These are phyloP conservation scores for Nannochloris sp. DNA, from an alignment of 139 green algal genomes.

Conservation along the genomic window DNA sequence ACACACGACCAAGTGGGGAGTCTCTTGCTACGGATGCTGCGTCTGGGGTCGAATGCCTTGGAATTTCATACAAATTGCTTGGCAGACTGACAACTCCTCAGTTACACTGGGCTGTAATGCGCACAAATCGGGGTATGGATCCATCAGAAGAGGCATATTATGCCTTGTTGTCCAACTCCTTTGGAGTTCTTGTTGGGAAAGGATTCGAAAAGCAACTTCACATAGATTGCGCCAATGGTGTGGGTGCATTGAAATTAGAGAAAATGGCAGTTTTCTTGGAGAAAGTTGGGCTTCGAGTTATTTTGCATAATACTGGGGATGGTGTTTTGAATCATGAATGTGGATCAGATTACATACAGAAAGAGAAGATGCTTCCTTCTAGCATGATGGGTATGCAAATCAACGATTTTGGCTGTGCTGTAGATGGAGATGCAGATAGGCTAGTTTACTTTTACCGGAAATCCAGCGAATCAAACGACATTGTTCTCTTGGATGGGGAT, in stretches of 20 bases:
- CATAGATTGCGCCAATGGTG: constrained; percentile 92
- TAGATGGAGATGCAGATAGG: constrained; percentile 95
- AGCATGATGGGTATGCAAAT: constrained; percentile 28
- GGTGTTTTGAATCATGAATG: constrained; percentile 71
- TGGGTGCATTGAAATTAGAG: constrained; percentile 66
- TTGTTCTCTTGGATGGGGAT: constrained; percentile 86
- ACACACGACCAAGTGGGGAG: constrained; percentile 61
- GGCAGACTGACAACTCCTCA: constrained; percentile 88
- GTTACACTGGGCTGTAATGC: constrained; percentile 71
- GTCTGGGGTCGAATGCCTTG: constrained; percentile 47
- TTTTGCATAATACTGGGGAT: constrained; percentile 33
- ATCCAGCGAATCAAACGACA: background rate
- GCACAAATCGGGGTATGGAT: constrained; percentile 18
- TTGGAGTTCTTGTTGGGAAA: constrained; percentile 10
- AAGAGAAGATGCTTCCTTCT: constrained; percentile 53
- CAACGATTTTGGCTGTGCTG: constrained; percentile 35
- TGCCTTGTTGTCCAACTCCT: constrained; percentile 22
- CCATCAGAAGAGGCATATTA: constrained; percentile 37
- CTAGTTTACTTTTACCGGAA: constrained; percentile 80
- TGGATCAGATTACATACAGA: constrained; percentile 94
- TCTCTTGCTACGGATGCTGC: constrained; percentile 48
- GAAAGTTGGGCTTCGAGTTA: constrained; percentile 29
- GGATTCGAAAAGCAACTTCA: constrained; percentile 31
- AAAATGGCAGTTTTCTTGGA: constrained; percentile 28
- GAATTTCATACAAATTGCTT: constrained; percentile 26